A percentile compares a stretch with the other conserved stretches of the same genome.
phyloP scores from a whole-genome alignment of 2,329 filamentous ascomycete genomes.

The Mycosphaerella sp. region DNA sequence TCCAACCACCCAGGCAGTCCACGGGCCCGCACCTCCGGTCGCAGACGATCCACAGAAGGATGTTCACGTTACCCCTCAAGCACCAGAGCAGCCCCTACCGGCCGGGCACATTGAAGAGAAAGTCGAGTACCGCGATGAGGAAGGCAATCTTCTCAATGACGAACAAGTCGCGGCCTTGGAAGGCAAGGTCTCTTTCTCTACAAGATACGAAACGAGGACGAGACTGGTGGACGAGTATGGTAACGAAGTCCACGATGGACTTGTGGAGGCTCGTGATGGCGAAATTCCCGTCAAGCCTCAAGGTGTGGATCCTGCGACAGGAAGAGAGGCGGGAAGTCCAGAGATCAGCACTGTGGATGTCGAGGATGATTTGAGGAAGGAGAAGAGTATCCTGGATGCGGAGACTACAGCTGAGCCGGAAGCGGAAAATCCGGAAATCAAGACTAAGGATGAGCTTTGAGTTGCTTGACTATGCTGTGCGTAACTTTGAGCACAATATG shows the following conservation, averaged over 20 bases:
- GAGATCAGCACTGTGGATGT: constrained; percentile 37
- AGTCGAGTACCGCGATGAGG: constrained; percentile 89
- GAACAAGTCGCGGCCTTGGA: constrained; percentile 77
- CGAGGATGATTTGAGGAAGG: constrained; percentile 40
- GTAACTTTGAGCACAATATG: too few relatives aligned
- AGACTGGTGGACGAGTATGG: constrained; percentile 73
- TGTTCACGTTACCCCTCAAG: constrained; percentile 33
- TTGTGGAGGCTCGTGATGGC: constrained; percentile 44
- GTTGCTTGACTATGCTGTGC: too few relatives aligned
- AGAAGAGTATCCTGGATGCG: constrained; percentile 38
- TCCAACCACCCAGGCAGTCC: constrained; percentile 27
- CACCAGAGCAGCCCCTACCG: constrained; percentile 24
- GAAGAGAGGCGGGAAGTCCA: constrained; percentile 34
- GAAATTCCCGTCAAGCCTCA: constrained; percentile 18
- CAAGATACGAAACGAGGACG: constrained; percentile 90
- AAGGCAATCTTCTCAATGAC: constrained; percentile 79
- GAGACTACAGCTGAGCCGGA: constrained; percentile 26
- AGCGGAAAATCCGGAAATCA: constrained; percentile 19
- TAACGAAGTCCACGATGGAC: constrained; percentile 60
- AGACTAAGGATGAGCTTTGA: constrained; percentile 24
- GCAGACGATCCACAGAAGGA: constrained; percentile 35
- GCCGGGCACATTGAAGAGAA: constrained; percentile 57
- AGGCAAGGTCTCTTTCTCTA: constrained; percentile 93
- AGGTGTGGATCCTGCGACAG: constrained; percentile 51
- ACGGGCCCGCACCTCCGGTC: constrained; percentile 32